phyloP scores from a whole-genome alignment of 1,284 basidiomycete genomes.

The Chondrostereum purpureum region DNA sequence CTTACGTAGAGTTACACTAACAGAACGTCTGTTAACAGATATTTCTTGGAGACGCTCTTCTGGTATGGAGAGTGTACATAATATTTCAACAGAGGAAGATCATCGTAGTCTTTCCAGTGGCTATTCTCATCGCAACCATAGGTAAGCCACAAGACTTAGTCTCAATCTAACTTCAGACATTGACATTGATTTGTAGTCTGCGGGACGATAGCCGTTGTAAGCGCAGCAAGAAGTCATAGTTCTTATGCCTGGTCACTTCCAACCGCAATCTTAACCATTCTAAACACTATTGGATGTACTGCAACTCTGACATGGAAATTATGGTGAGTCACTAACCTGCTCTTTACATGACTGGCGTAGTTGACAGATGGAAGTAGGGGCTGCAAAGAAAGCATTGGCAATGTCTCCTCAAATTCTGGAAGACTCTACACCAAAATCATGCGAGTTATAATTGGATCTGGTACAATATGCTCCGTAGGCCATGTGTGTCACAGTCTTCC shows the following conservation, averaged over 20 bases:
- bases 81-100: background rate
- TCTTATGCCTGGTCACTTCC: background rate
- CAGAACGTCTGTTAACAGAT: background rate
- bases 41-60: constrained; percentile 1
- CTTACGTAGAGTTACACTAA: background rate
- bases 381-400: background rate
- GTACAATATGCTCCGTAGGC: background rate
- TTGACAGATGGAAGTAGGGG: background rate
- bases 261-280: constrained; percentile 1
- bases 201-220: background rate
- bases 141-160: background rate
- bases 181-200: background rate
- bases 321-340: background rate
- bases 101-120: background rate
- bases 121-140: background rate
- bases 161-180: background rate
- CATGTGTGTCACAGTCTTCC: background rate
- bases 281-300: background rate
- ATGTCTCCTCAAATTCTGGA: background rate
- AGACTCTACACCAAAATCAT: background rate
- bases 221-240: background rate
- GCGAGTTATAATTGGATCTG: background rate
- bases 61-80: background rate
- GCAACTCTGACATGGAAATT: background rate
- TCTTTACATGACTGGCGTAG: background rate